Percentiles rank a stretch among this genome's conserved stretches.
phyloP scores from a whole-genome alignment of 2,329 filamentous ascomycete species.

The Didymella arachidicola region DNA sequence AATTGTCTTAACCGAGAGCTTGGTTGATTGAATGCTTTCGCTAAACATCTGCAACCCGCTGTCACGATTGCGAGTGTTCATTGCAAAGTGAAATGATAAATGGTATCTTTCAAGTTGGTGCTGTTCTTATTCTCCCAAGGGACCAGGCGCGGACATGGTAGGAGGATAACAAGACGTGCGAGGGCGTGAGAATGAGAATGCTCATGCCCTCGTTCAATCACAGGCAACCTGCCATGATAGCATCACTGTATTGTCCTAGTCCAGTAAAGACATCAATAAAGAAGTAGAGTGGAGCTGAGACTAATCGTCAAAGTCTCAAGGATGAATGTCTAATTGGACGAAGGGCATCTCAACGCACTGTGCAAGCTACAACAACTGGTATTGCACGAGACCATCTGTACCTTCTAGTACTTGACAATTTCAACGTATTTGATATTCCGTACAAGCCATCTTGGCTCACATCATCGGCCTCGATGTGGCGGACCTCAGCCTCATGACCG shows the following conservation, averaged over 20 bases:
- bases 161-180: not conserved
- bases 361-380: not conserved
- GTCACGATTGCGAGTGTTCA: not conserved
- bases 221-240: not conserved
- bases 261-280: too few relatives aligned
- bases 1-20: not conserved
- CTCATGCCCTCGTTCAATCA: not conserved
- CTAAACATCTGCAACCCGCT: not conserved
- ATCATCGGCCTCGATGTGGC: constrained; percentile 36
- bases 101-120: not conserved
- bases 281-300: not conserved
- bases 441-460: constrained; percentile 29
- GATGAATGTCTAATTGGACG: not conserved
- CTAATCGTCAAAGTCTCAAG: not conserved
- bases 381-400: not conserved
- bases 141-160: not conserved
- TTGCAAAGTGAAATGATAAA: not conserved
- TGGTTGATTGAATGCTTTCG: not conserved
- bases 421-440: constrained; percentile 39
- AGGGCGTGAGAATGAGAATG: not conserved
- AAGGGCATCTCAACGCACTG: not conserved
- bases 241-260: not conserved
- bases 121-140: not conserved
- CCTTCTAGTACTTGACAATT: constrained; percentile 12
- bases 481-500: constrained; percentile 63